A percentile compares a stretch with the other conserved stretches of the same genome.
phyloP scores from a whole-genome alignment of 2,329 filamentous ascomycete genomes.

The Pestalotiopsis sp. region DNA sequence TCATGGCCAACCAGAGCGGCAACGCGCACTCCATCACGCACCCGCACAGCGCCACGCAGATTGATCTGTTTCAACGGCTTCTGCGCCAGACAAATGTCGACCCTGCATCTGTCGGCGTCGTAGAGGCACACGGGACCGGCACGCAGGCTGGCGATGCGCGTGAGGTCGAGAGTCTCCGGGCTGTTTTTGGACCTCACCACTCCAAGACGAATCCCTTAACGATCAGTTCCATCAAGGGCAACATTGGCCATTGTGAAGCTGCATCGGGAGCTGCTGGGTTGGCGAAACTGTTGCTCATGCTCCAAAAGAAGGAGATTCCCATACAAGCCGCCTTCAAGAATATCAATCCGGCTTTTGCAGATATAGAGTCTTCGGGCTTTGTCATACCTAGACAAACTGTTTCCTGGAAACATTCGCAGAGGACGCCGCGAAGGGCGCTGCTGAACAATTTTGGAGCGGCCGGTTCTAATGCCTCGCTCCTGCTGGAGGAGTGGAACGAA shows the following conservation, averaged over 20 bases:
- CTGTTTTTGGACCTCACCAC: conserved; percentile 14
- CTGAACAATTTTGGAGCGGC: conserved; percentile 39
- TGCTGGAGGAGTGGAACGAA: conserved; percentile 19
- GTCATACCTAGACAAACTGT: conserved; percentile 10
- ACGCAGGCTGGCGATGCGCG: conserved; percentile 37
- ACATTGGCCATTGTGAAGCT: conserved; percentile 32
- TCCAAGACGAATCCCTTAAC: conserved; percentile 7
- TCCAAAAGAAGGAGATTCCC: conserved; percentile 26
- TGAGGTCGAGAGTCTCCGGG: conserved; percentile 24
- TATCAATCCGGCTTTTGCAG: conserved; percentile 31
- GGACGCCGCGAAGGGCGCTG: conserved; percentile 22
- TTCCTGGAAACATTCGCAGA: conserved; percentile 8
- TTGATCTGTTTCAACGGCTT: conserved; percentile 30
- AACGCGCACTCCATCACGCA: conserved; percentile 29
- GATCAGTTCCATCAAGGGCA: conserved; percentile 33
- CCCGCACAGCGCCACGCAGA: conserved; percentile 28
- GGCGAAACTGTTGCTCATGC: conserved; percentile 35
- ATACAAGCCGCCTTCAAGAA: conserved; percentile 26
- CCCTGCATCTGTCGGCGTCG: conserved; percentile 29
- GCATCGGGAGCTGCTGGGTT: conserved; percentile 31
- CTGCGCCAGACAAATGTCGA: conserved; percentile 23
- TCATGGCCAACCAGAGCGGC: conserved; percentile 37
- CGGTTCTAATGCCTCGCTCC: conserved; percentile 27
- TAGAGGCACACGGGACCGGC: conserved; percentile 40
- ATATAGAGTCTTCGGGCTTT: conserved; percentile 13